phyloP scores from a whole-genome alignment of 2,329 filamentous ascomycete genomes.

The Aspergillus ibericus region DNA sequence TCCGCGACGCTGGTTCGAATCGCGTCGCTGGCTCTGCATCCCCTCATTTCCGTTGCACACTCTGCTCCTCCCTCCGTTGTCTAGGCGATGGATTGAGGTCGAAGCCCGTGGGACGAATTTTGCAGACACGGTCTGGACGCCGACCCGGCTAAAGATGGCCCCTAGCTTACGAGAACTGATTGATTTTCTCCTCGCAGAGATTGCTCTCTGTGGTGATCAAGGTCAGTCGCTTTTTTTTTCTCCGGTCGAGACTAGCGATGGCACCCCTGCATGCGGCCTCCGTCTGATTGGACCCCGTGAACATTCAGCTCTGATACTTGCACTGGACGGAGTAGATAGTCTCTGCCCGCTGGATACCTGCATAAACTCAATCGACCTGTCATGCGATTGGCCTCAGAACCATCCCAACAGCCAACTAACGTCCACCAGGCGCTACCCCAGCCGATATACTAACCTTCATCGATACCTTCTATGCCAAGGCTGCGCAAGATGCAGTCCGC shows the following conservation, averaged over 20 bases:
- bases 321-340: too few species aligned
- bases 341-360: not conserved
- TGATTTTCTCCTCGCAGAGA: constrained; percentile 58
- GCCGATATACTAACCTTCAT: constrained; percentile 37
- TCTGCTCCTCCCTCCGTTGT: constrained; percentile 4
- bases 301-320: not conserved
- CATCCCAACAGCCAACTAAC: not conserved
- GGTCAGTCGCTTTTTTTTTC: constrained; percentile 36
- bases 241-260: constrained; percentile 1
- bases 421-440: constrained; percentile 34
- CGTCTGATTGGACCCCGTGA: not conserved
- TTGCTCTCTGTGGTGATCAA: constrained; percentile 59
- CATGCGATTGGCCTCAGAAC: not conserved
- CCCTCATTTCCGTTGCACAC: not conserved
- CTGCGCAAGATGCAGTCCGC: constrained; percentile 20
- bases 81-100: constrained; percentile 10
- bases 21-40: constrained; percentile 20
- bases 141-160: constrained; percentile 40
- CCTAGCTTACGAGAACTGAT: constrained; percentile 58
- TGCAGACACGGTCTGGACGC: not conserved
- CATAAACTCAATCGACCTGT: not conserved
- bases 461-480: constrained; percentile 36
- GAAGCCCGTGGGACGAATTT: constrained; percentile 4
- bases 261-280: constrained; percentile 10
- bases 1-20: constrained; percentile 33